Percentiles rank a stretch among this genome's conserved stretches.
Conservation (phyloP, 2,329 filamentous ascomycete genomes). For the Penicillium sp. region DNA sequence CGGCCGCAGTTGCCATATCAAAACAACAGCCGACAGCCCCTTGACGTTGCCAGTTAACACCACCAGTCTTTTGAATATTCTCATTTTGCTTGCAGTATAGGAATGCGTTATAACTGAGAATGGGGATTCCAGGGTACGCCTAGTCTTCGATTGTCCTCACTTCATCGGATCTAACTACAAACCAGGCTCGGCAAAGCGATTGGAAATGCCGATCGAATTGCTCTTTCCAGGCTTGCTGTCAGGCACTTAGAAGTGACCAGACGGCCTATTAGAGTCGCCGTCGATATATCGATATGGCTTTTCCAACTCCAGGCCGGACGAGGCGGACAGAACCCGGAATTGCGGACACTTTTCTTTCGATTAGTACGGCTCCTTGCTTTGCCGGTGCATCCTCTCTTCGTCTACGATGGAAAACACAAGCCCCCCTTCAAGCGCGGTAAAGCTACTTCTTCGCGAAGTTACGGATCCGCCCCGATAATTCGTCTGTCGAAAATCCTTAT, state of each 20-base stretch:
- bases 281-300: constrained; percentile 96
- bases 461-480: constrained; percentile 62
- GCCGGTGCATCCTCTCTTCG: constrained; percentile 81
- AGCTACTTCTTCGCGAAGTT: constrained; percentile 45
- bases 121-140: constrained; percentile 15
- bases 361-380: constrained; percentile 71
- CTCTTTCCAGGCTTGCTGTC: constrained; percentile 76
- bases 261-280: constrained; percentile 76
- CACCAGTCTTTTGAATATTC: background rate
- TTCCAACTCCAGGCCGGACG: constrained; percentile 85
- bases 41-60: background rate
- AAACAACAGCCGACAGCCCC: constrained; percentile 9
- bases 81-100: background rate
- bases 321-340: constrained; percentile 83
- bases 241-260: constrained; percentile 67
- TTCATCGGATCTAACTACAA: background rate
- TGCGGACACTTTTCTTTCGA: constrained; percentile 90
- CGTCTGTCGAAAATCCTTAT: constrained; percentile 80
- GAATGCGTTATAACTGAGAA: background rate
- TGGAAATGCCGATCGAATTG: constrained; percentile 71
- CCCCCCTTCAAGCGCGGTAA: constrained; percentile 87
- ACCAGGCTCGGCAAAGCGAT: constrained; percentile 85
- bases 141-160: background rate
- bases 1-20: constrained; percentile 7
- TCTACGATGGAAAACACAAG: constrained; percentile 84